These are phyloP conservation scores for Farysia itapuensis DNA, from an alignment of 1,284 basidiomycete species.

Conservation along the genomic window DNA sequence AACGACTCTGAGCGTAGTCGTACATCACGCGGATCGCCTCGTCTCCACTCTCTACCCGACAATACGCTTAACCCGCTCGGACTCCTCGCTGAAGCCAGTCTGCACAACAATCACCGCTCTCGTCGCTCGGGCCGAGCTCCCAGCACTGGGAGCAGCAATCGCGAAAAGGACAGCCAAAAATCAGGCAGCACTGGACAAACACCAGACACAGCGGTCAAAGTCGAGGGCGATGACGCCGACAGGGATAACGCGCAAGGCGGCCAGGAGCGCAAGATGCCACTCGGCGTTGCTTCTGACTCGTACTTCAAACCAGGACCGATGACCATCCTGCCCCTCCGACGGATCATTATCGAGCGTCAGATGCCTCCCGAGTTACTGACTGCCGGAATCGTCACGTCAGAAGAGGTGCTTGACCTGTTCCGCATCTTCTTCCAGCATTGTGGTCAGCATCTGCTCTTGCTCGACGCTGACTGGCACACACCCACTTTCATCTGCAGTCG, in stretches of 20 bases:
- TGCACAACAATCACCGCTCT: slow-evolving; percentile 51
- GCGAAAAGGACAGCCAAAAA: slow-evolving; percentile 28
- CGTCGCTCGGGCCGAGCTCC: slow-evolving; percentile 8
- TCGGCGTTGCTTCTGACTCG: slow-evolving; percentile 83
- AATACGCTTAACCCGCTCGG: slow-evolving; percentile 58
- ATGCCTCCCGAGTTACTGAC: slow-evolving; percentile 79
- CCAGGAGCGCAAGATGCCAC: slow-evolving; percentile 9
- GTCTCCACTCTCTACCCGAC: slow-evolving; percentile 61
- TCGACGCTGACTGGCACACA: slow-evolving; percentile 59
- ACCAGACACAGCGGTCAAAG: slow-evolving; percentile 25
- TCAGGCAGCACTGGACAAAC: slow-evolving; percentile 23
- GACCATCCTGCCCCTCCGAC: slow-evolving; percentile 65
- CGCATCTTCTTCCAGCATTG: slow-evolving; percentile 74
- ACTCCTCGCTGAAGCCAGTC: slow-evolving; percentile 58
- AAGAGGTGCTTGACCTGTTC: slow-evolving; percentile 84
- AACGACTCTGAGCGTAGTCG: slow-evolving; percentile 18
- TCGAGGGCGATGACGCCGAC: slow-evolving; percentile 16
- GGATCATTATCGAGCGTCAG: slow-evolving; percentile 83
- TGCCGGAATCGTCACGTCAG: slow-evolving; percentile 74
- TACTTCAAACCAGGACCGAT: slow-evolving; percentile 87
- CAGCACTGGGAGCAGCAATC: slow-evolving; percentile 14
- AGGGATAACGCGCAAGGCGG: slow-evolving; percentile 11
- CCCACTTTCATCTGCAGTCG: slow-evolving; percentile 56
- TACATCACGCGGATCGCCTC: slow-evolving; percentile 25
- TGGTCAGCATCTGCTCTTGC: slow-evolving; percentile 44